Base-by-base conservation (phyloP, 1,284 basidiomycete species). In the Clitocybe nebularis region DNA sequence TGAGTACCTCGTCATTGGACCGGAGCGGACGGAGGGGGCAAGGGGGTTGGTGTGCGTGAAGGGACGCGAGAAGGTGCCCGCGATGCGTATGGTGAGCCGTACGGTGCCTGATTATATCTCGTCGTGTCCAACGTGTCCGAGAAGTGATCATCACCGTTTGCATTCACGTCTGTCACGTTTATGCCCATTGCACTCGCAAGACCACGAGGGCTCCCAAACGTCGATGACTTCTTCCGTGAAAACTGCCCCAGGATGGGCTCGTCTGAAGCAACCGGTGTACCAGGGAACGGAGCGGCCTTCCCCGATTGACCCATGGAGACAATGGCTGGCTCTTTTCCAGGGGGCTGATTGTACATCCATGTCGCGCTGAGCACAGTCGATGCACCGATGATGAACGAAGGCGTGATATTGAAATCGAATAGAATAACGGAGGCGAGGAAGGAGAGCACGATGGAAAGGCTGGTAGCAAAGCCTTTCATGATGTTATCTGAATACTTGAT, bases 401-500 rank as follows among this genome's bases (percentile, higher is more conserved):
- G 74, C 0, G 94, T 95, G 59, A 98, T 86, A 20, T 75, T 74
- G 64, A 94, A 94, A 58, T 88, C 75, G 72, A 97, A 97, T 24
- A 97, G 77, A 14, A 79, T 79, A 48, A 97, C 90, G 30, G 87
- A 91, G 2, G 93, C 90, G 47, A 94, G 77, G 75, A 94, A 97
- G 33, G 92, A 93, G 39, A 99, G 70, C 45, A 98, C 81, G 67
- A 99, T 98, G 49, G 84, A 88, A 43, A 98, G 76, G 50, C 85
- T 89, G 0, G 94, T 97, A 5, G 95, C 95, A 57, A 98, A 99
- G 19, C 94, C 92, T 64, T 96, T 95, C 60, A 91, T 71, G 58
- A 93, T 92, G 63, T 93, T 93, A 65, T 92, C 89, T 47, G 87
- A 84, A 59, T 91, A 89, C 64, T 89, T 90, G 74, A 90, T 90